Evolutionary conservation across 176 grass and related monocot genomes (phyloP).

Genomic region (Musa beccarii): DNA sequence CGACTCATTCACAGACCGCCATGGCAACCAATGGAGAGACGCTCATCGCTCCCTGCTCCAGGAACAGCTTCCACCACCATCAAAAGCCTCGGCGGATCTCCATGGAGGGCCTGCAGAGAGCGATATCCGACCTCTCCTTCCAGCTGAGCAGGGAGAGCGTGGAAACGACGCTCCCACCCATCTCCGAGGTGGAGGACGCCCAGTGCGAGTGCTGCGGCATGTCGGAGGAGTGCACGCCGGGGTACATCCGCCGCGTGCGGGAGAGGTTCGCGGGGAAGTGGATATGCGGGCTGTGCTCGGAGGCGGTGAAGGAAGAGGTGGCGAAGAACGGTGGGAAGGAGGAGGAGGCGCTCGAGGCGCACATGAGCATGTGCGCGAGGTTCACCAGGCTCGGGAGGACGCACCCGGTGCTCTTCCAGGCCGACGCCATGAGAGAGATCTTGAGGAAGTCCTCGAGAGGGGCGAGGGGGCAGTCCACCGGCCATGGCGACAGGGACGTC

Average conservation of each 20-base stretch:
- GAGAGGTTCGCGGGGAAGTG: constrained; percentile 63
- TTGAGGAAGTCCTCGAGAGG: constrained; percentile 26
- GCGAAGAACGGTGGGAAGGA: constrained; percentile 21
- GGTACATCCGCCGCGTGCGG: constrained; percentile 57
- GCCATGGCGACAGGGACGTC: background rate
- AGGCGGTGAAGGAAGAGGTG: constrained; percentile 69
- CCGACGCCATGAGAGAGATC: constrained; percentile 65
- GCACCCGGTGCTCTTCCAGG: constrained; percentile 64
- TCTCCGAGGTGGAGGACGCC: constrained; percentile 47
- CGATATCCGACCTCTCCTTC: constrained; percentile 9
- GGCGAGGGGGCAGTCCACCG: background rate
- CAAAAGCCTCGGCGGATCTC: background rate
- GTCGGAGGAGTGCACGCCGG: constrained; percentile 78
- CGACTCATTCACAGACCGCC: background rate
- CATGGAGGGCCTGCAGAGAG: background rate
- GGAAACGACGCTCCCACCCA: background rate
- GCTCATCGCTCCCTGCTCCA: constrained; percentile 15
- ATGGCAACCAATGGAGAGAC: constrained; percentile 63
- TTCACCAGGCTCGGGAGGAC: constrained; percentile 52
- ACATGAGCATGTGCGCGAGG: constrained; percentile 46
- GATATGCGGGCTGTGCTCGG: constrained; percentile 82
- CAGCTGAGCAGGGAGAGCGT: background rate
- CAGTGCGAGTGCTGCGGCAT: constrained; percentile 87
- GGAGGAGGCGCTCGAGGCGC: constrained; percentile 45
- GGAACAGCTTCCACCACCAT: background rate